Evolutionary conservation across 257 asterid genomes (phyloP), one percentile per base, ranked within the genome.

Genomic region (Plantago elongata): DNA sequence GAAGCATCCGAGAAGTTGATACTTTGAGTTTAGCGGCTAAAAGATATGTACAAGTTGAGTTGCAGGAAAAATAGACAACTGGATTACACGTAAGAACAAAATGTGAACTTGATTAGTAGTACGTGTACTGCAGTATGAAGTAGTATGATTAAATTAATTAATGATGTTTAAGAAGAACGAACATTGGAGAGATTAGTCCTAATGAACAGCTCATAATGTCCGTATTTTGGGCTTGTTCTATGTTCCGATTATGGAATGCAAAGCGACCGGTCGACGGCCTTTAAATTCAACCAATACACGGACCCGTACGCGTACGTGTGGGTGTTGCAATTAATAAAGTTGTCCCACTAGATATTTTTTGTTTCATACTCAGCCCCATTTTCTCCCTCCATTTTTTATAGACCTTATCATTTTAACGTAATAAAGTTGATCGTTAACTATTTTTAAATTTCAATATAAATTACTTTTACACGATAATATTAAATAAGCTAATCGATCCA

Each of bases 191-290:
- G 51, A 40, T 72, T 66, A 76, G 45, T 15, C 9, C 66, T 72
- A 13, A 51, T 65, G 45, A 64, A 65, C 81, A 76, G 81, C 78
- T 76, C 78, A 76, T 10, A 2, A 30, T 76, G 81, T 76, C 73
- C 56, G 9, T 22, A 50, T 60, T 42, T 45, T 56, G n/a, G 43
- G 14, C 45, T 64, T 34, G 56, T 38, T 64, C 13, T 34, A 22
- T 71, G 64, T 46, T 52, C 13, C n/a, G 47, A 11, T 64, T 69
- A 27, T 48, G 16, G 54, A 34, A 51, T 69, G 62, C 69, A 63
- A 60, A 60, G 42, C 42, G 59, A 54, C 43, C 59, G 30, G 13
- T 54, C 59, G 59, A 18, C 59, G 40, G 40, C 40, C 40, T 4
- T 34, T 34, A 4, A 34, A 34, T 34, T 34, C 40, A 34, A 34